These are phyloP conservation scores for Aspergillus funiculosus DNA, from an alignment of 495 filamentous ascomycete genomes.

Conservation along the genomic window DNA sequence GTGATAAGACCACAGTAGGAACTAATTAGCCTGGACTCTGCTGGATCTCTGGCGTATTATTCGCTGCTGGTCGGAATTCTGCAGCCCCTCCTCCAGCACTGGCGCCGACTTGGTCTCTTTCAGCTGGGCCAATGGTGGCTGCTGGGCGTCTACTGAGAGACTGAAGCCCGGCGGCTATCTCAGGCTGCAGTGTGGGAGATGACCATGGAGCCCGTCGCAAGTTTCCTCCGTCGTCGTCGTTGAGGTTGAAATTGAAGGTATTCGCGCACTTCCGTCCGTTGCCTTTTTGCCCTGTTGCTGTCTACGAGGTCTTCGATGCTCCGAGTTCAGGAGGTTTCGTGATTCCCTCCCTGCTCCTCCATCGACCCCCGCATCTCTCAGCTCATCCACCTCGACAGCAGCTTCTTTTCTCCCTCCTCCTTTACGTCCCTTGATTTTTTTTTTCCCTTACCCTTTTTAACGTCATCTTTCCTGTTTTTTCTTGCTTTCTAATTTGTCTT, in stretches of 20 bases:
- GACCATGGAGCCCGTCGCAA: neutral
- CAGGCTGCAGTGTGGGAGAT: conserved; percentile 8
- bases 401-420: neutral
- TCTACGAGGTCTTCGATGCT: no score
- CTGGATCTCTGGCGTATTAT: neutral
- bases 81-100: conserved; percentile 9
- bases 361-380: conserved; percentile 8
- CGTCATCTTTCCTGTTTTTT: neutral
- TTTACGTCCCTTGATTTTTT: neutral
- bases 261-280: no score
- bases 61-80: conserved; percentile 6
- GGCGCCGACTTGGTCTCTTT: neutral
- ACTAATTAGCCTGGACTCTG: neutral
- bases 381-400: conserved; percentile 4
- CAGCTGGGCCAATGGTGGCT: conserved; percentile 21
- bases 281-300: no score
- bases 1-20: neutral
- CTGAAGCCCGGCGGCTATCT: conserved; percentile 18
- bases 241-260: no score
- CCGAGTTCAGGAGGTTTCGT: no score
- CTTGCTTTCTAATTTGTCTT: neutral
- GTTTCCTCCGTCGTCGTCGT: neutral
- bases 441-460: neutral
- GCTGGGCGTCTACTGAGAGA: conserved; percentile 39
- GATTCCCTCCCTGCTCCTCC: conserved; percentile 1